Conservation (phyloP, 257 asterid species). For the Penstemon davidsonii region DNA sequence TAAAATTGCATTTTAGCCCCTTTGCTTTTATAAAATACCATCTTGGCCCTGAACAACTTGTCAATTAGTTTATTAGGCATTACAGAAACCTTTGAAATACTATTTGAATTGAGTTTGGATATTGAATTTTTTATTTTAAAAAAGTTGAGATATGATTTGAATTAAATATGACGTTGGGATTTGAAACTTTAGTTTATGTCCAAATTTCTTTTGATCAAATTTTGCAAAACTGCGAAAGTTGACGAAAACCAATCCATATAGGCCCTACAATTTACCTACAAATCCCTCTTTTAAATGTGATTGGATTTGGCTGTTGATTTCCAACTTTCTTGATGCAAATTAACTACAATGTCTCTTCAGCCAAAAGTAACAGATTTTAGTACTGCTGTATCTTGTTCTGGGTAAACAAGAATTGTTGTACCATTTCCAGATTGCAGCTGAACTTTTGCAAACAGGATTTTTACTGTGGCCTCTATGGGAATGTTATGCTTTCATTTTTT, state of each 20-base stretch:
- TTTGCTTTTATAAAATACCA: too few relatives aligned
- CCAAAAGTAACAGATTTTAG: neutral
- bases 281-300: neutral
- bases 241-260: neutral
- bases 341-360: neutral
- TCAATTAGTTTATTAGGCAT: too few relatives aligned
- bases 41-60: too few relatives aligned
- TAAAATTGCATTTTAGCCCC: too few relatives aligned
- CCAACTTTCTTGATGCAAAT: neutral
- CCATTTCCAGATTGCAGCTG: neutral
- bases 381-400: neutral
- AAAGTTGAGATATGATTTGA: too few relatives aligned
- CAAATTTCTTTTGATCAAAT: neutral
- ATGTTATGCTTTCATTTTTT: neutral
- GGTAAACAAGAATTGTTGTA: slow-evolving; percentile 5
- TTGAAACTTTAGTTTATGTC: neutral
- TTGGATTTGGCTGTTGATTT: neutral
- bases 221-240: neutral
- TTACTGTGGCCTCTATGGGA: neutral
- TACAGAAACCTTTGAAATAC: too few relatives aligned
- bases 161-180: too few relatives aligned
- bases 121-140: too few relatives aligned
- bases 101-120: too few relatives aligned
- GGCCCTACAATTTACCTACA: too few relatives aligned
- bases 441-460: slow-evolving; percentile 7